Evolutionary conservation across 805 yeast genomes (phyloP).

Genomic region (Pichia eremophila): DNA sequence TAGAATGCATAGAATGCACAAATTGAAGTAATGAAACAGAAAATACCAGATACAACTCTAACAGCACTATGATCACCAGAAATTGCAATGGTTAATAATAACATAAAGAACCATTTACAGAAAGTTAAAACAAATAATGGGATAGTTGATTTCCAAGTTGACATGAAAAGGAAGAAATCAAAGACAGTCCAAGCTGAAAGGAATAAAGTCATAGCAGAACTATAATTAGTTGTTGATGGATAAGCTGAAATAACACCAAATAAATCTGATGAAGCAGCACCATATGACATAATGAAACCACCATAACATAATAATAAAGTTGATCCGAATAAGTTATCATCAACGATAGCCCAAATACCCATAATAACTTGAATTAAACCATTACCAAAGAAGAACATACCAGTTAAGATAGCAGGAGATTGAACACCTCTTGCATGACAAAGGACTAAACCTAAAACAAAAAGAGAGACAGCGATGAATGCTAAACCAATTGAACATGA

Average conservation of each 20-base stretch:
- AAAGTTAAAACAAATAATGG: slow-evolving; percentile 30
- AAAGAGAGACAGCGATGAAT: slow-evolving; percentile 32
- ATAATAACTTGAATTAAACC: slow-evolving; percentile 34
- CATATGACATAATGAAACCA: slow-evolving; percentile 40
- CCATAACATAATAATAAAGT: slow-evolving; percentile 40
- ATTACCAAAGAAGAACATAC: slow-evolving; percentile 35
- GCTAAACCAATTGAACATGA: slow-evolving; percentile 38
- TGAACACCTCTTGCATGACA: slow-evolving; percentile 32
- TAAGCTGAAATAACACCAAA: slow-evolving; percentile 36
- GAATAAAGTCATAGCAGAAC: slow-evolving; percentile 38
- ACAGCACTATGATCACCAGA: slow-evolving; percentile 27
- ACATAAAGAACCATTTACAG: slow-evolving; percentile 33
- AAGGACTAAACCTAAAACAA: slow-evolving; percentile 32
- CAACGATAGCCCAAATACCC: slow-evolving; percentile 38
- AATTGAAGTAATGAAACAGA: slow-evolving; percentile 32
- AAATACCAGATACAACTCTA: slow-evolving; percentile 34
- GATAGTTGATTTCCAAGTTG: slow-evolving; percentile 36
- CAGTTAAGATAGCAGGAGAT: slow-evolving; percentile 31
- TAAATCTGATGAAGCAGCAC: slow-evolving; percentile 33
- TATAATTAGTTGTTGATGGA: slow-evolving; percentile 24
- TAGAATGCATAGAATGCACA: slow-evolving; percentile 36
- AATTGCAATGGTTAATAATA: slow-evolving; percentile 32
- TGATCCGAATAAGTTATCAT: slow-evolving; percentile 43
- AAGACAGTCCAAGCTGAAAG: slow-evolving; percentile 41
- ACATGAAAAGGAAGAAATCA: slow-evolving; percentile 33